Base-by-base conservation (phyloP, 1,284 basidiomycete genomes). In the Dichomitus squalens region DNA sequence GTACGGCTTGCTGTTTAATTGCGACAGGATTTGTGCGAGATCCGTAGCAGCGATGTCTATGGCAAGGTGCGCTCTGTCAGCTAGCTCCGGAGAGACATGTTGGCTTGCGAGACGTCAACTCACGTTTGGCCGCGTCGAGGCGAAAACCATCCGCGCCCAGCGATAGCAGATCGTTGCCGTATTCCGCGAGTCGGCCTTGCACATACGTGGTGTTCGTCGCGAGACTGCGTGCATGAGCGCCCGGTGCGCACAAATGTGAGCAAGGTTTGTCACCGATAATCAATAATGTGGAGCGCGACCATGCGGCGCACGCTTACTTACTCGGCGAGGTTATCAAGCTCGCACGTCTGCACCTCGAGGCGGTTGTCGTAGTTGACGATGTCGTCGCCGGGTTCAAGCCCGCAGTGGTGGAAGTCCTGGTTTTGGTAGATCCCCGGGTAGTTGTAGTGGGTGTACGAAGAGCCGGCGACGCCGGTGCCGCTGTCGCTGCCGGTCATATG, bases 101-200 rank as follows among this genome's bases (percentile, higher is more conserved):
- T 0, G 5, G 18, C 1, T 12, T 31, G 29, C 11, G 1, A n/a
- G 25, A 14, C 27, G 23, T 18, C 39, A 8, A 64, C 74, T 53
- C 64, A 87, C 86, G 79, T 72, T 88, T 89, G 0, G 86, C 79
- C 7, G 87, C 86, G 68, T 90, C 87, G 35, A 89, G 70, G 0
- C 87, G 78, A 38, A 90, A 72, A 0, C 88, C 88, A 64, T 85
- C 84, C 1, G 84, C 79, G 1, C 86, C 87, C 11, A 89, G 73
- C 1, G 81, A 82, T 25, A 87, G 58, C 2, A 88, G 69, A 52
- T 88, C 84, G 61, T 88, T 86, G 2, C 67, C 82, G 67, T 88
- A 88, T 16, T 72, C 61, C 0, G 84, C 85, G 1, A 88, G 77
- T 7, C 76, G 70, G 0, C 67, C 68, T 31, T 81, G 78, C 20